Percentiles rank a stretch among this genome's conserved stretches.
Conservation (phyloP, 1,139 yeast species). For the Magnusiomyces tetraspermus region DNA sequence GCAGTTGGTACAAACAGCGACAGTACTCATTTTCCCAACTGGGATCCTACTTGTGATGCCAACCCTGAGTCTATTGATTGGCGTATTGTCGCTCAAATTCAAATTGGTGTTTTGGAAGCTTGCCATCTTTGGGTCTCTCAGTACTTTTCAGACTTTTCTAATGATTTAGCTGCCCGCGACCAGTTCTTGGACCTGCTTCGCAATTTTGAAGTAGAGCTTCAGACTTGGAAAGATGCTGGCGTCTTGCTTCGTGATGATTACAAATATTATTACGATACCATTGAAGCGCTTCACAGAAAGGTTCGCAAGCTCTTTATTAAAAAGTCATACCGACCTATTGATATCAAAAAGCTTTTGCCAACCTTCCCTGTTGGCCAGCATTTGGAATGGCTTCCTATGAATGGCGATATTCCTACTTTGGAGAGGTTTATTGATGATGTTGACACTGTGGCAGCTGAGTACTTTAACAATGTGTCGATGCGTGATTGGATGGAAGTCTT, state of each 20-base stretch:
- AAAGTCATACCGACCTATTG: constrained; percentile 67
- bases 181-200: constrained; percentile 59
- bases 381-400: constrained; percentile 21
- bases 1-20: background rate
- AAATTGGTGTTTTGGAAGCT: constrained; percentile 73
- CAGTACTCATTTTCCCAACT: constrained; percentile 34
- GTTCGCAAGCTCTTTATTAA: constrained; percentile 67
- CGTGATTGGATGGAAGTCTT: constrained; percentile 76
- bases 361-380: constrained; percentile 20
- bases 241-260: constrained; percentile 30
- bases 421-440: constrained; percentile 54
- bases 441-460: constrained; percentile 52
- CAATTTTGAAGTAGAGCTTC: constrained; percentile 56
- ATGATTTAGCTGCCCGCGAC: constrained; percentile 52
- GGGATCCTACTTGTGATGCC: constrained; percentile 29
- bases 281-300: constrained; percentile 54
- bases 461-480: constrained; percentile 50
- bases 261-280: constrained; percentile 25
- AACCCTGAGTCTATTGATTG: constrained; percentile 36
- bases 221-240: constrained; percentile 45
- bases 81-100: constrained; percentile 61
- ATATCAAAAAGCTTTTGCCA: constrained; percentile 27
- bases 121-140: constrained; percentile 61
- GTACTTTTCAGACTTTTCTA: constrained; percentile 67
- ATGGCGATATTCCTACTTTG: constrained; percentile 26